phyloP scores from a whole-genome alignment of 2,329 filamentous ascomycete species.

The Coniochaeta sp. region DNA sequence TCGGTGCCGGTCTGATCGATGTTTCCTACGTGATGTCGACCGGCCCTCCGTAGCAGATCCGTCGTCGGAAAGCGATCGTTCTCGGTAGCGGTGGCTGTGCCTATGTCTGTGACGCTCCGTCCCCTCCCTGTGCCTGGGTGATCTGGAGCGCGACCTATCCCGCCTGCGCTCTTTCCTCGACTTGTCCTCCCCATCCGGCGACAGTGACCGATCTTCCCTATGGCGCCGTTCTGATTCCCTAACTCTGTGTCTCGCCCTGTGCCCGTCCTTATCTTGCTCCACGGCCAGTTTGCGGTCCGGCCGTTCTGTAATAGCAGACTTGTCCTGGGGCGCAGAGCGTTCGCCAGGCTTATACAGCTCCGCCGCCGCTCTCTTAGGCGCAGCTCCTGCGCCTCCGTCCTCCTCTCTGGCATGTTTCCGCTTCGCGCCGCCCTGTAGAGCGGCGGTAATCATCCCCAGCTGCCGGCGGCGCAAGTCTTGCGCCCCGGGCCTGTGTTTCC shows the following conservation, averaged over 20 bases:
- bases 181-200: slow-evolving; percentile 2
- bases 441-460: slow-evolving; percentile 54
- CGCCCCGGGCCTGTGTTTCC: slow-evolving; percentile 36
- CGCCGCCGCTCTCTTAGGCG: no score
- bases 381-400: neutral
- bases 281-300: neutral
- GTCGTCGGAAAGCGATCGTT: neutral
- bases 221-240: neutral
- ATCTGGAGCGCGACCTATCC: slow-evolving; percentile 3
- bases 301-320: neutral
- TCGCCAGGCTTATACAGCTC: no score
- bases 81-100: slow-evolving; percentile 1
- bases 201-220: slow-evolving; percentile 5
- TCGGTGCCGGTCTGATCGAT: neutral
- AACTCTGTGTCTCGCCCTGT: slow-evolving; percentile 5
- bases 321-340: no score
- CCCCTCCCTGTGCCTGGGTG: slow-evolving; percentile 3
- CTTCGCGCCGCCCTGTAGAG: slow-evolving; percentile 34
- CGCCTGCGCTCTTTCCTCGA: neutral
- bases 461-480: slow-evolving; percentile 50
- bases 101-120: neutral
- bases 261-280: neutral
- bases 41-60: neutral
- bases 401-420: slow-evolving; percentile 3
- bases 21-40: neutral